Percentiles rank a stretch among this genome's conserved stretches.
Conservation (phyloP, 345 rosid genomes). For the Ceriops tagal region DNA sequence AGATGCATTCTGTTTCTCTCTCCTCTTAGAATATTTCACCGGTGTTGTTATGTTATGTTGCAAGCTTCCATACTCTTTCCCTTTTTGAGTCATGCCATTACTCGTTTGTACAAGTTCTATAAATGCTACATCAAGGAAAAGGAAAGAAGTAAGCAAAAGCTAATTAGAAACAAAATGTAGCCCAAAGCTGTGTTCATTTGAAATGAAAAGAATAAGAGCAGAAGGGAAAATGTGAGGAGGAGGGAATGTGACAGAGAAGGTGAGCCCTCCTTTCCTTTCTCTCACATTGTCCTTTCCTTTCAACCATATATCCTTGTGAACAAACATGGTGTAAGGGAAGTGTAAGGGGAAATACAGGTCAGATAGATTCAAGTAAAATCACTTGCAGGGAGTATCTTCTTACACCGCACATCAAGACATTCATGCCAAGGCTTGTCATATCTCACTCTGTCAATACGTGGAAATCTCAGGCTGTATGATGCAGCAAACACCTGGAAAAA, state of each 20-base stretch:
- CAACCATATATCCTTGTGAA: too few relatives aligned
- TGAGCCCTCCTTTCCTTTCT: too few relatives aligned
- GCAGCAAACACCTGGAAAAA: conserved; percentile 79
- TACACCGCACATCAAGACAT: conserved; percentile 92
- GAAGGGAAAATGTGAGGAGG: too few relatives aligned
- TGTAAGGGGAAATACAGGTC: background rate
- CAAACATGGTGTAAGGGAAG: too few relatives aligned
- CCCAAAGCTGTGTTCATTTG: background rate
- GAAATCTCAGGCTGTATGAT: conserved; percentile 92
- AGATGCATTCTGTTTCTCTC: conserved; percentile 52
- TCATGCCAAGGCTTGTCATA: conserved; percentile 99
- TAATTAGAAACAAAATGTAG: background rate
- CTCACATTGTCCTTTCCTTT: too few relatives aligned
- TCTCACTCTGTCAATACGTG: conserved; percentile 90
- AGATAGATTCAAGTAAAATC: background rate
- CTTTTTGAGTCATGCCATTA: conserved; percentile 86
- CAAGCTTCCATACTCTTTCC: conserved; percentile 41
- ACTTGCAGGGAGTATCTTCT: conserved; percentile 18
- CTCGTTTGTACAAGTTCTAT: conserved; percentile 77
- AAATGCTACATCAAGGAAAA: conserved; percentile 54
- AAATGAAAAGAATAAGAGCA: too few relatives aligned
- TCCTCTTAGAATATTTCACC: conserved; percentile 42
- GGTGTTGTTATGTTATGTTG: conserved; percentile 35
- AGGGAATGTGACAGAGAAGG: too few relatives aligned
- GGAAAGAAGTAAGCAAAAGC: conserved; percentile 10